These are phyloP conservation scores for Xylaria sp. DNA, from an alignment of 2,329 filamentous ascomycete genomes.

Conservation along the genomic window DNA sequence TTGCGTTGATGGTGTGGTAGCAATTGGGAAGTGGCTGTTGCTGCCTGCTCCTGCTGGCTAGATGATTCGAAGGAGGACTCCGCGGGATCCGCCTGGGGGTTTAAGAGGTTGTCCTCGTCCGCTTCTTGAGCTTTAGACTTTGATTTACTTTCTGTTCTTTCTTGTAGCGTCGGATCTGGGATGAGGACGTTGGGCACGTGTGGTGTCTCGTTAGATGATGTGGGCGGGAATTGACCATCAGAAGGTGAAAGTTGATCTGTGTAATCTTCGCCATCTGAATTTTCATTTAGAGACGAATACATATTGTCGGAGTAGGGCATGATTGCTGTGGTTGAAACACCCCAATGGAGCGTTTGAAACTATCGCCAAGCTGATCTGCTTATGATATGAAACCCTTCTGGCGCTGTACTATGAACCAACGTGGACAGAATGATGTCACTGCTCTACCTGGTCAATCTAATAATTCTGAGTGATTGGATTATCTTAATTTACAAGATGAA, in stretches of 20 bases:
- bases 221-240: slow-evolving; percentile 58
- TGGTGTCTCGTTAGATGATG: slow-evolving; percentile 48
- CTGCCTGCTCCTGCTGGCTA: slow-evolving; percentile 23
- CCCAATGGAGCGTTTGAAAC: slow-evolving; percentile 37
- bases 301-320: slow-evolving; percentile 59
- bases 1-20: slow-evolving; percentile 19
- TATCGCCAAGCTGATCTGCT: slow-evolving; percentile 37
- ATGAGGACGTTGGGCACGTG: slow-evolving; percentile 56
- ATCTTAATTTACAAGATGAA: background rate
- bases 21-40: slow-evolving; percentile 21
- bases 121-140: slow-evolving; percentile 54
- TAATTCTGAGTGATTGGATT: background rate
- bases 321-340: slow-evolving; percentile 39
- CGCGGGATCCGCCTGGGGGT: slow-evolving; percentile 26
- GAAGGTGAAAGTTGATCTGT: slow-evolving; percentile 52
- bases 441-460: slow-evolving; percentile 9
- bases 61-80: slow-evolving; percentile 26
- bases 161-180: slow-evolving; percentile 53
- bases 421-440: slow-evolving; percentile 6
- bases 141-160: slow-evolving; percentile 38
- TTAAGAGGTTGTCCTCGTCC: slow-evolving; percentile 48
- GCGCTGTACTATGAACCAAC: slow-evolving; percentile 30
- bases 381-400: slow-evolving; percentile 35
- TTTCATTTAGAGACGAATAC: slow-evolving; percentile 47
- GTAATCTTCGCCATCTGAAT: slow-evolving; percentile 41